phyloP scores from a whole-genome alignment of 495 filamentous ascomycete genomes.

The Penicillium silybi region DNA sequence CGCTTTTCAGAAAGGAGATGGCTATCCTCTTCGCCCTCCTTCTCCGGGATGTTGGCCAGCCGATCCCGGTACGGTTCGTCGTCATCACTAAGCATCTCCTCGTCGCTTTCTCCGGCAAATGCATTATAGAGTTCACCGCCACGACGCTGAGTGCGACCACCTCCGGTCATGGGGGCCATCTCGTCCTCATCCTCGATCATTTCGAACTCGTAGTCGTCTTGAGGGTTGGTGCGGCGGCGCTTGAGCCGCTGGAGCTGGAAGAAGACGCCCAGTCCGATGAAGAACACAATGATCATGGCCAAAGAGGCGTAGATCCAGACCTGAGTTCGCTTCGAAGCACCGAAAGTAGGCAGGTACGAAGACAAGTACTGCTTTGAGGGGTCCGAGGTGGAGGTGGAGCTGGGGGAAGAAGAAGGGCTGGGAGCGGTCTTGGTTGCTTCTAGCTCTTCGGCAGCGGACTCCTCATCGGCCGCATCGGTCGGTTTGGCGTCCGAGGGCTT shows the following conservation, averaged over 20 bases:
- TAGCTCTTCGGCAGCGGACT: constrained; percentile 14
- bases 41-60: constrained; percentile 21
- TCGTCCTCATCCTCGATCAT: constrained; percentile 81
- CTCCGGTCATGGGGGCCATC: constrained; percentile 49
- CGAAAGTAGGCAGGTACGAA: constrained; percentile 93
- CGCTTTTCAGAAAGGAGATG: constrained; percentile 20
- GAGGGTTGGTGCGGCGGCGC: constrained; percentile 65
- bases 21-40: constrained; percentile 13
- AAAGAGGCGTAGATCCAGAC: constrained; percentile 92
- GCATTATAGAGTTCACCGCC: constrained; percentile 91
- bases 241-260: constrained; percentile 73
- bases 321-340: constrained; percentile 82
- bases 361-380: constrained; percentile 62
- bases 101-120: constrained; percentile 79
- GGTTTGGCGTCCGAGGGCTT: constrained; percentile 38
- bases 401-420: constrained; percentile 37
- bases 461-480: not conserved
- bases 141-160: constrained; percentile 47
- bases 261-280: constrained; percentile 72
- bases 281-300: constrained; percentile 80
- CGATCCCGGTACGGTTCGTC: constrained; percentile 44
- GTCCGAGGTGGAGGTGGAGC: constrained; percentile 39
- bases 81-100: constrained; percentile 59
- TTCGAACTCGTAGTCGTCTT: constrained; percentile 93
- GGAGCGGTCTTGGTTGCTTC: constrained; percentile 31